These are phyloP conservation scores for Tricholoma furcatifolium DNA, from an alignment of 768 basidiomycete species.

Conservation along the genomic window DNA sequence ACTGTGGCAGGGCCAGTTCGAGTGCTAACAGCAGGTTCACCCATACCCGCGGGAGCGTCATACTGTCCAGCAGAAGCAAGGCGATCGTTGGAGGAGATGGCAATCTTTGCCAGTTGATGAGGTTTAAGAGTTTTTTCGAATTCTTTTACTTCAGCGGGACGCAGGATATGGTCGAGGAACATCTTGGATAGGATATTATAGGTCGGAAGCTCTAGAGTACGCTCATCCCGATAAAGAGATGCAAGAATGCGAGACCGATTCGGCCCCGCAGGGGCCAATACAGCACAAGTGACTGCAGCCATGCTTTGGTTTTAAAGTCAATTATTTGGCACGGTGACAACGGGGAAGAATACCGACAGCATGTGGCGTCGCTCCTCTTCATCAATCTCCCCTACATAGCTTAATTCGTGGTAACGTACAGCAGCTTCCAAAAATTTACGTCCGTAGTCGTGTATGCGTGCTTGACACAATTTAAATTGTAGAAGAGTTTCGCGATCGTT, in stretches of 20 bases:
- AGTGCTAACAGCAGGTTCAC: constrained; percentile 61
- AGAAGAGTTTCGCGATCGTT: constrained; percentile 77
- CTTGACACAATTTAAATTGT: constrained; percentile 90
- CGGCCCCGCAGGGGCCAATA: constrained; percentile 95
- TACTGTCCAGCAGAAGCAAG: constrained; percentile 67
- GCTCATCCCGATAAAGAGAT: constrained; percentile 91
- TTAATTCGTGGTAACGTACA: constrained; percentile 90
- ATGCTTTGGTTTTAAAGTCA: constrained; percentile 42
- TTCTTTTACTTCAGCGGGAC: constrained; percentile 82
- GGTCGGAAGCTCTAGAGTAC: constrained; percentile 73
- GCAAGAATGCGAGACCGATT: constrained; percentile 92
- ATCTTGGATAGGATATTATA: constrained; percentile 95
- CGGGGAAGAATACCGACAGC: constrained; percentile 60
- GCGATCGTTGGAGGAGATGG: constrained; percentile 80
- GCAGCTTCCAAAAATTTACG: constrained; percentile 95
- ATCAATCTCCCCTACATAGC: constrained; percentile 87
- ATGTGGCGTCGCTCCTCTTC: constrained; percentile 91
- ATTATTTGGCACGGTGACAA: not conserved
- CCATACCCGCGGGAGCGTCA: constrained; percentile 44
- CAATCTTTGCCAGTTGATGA: constrained; percentile 93
- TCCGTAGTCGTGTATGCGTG: constrained; percentile 89
- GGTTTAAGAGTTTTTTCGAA: constrained; percentile 86
- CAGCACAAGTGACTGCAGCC: constrained; percentile 93
- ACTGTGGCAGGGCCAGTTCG: constrained; percentile 94
- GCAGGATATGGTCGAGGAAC: constrained; percentile 97